These are phyloP conservation scores for Trichoderma sp. DNA, from an alignment of 2,329 filamentous ascomycete genomes.

Conservation along the genomic window DNA sequence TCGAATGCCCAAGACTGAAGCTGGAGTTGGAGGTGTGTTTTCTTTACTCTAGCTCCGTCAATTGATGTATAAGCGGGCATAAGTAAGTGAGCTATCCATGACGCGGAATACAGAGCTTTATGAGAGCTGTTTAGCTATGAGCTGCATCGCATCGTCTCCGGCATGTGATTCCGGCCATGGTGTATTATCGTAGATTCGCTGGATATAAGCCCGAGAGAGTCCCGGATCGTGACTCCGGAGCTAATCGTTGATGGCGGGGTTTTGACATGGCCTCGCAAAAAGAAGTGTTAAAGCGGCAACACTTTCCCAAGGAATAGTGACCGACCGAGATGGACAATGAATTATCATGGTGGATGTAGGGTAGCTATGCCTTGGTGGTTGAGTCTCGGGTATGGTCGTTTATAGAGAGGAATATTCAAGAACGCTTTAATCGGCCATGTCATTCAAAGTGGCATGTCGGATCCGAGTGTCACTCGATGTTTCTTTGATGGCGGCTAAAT, in stretches of 20 bases:
- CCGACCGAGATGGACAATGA: not conserved
- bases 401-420: not conserved
- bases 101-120: not conserved
- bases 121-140: not conserved
- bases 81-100: not conserved
- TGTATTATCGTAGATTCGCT: not conserved
- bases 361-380: not conserved
- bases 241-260: not conserved
- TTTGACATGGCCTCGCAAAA: not conserved
- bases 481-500: not conserved
- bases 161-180: not conserved
- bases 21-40: not conserved
- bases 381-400: not conserved
- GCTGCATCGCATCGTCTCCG: not conserved
- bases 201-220: not conserved
- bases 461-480: not conserved
- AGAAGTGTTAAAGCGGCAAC: not conserved
- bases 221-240: conserved; percentile 1
- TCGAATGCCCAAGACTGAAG: not conserved
- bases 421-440: not conserved
- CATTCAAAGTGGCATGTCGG: not conserved
- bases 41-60: not conserved
- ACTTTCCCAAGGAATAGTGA: not conserved
- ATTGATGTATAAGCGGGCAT: not conserved
- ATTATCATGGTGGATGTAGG: not conserved